Conservation (phyloP, 225 moss, liverwort and hornwort species). For the Thuidium tamariscinum region DNA sequence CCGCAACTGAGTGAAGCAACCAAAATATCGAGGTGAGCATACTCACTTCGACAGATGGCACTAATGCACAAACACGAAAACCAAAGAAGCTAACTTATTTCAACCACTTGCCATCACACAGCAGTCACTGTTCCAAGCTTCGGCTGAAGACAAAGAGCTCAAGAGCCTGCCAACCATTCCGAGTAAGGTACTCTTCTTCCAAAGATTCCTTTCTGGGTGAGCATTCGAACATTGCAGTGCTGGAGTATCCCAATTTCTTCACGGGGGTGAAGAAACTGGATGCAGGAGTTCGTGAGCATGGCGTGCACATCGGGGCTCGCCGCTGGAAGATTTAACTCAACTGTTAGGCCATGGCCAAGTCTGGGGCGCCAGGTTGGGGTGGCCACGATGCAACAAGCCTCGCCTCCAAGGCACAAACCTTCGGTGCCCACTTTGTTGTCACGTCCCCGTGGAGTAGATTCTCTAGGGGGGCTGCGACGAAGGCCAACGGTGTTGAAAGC, state of each 20-base stretch:
- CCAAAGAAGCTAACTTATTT: neutral
- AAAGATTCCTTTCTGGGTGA: neutral
- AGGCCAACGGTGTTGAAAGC: constrained; percentile 6
- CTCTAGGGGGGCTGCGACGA: neutral
- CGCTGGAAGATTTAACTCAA: neutral
- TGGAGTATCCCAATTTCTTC: neutral
- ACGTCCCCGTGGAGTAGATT: neutral
- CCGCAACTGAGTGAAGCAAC: neutral
- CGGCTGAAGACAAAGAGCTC: neutral
- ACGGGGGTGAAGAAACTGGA: neutral
- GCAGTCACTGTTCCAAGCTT: neutral
- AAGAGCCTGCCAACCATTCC: neutral
- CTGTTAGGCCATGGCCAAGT: neutral
- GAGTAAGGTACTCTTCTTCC: neutral
- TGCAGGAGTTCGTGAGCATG: neutral
- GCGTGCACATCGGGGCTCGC: constrained; percentile 7
- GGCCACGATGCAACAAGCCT: neutral
- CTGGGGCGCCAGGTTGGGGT: neutral
- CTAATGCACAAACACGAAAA: neutral
- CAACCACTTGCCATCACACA: neutral
- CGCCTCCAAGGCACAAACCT: neutral
- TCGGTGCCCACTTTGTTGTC: neutral
- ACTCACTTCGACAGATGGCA: constrained; percentile 1
- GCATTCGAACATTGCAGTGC: neutral
- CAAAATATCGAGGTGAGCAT: neutral